Base-by-base conservation (phyloP, 345 rosid species). In the Salix koriyanagi region DNA sequence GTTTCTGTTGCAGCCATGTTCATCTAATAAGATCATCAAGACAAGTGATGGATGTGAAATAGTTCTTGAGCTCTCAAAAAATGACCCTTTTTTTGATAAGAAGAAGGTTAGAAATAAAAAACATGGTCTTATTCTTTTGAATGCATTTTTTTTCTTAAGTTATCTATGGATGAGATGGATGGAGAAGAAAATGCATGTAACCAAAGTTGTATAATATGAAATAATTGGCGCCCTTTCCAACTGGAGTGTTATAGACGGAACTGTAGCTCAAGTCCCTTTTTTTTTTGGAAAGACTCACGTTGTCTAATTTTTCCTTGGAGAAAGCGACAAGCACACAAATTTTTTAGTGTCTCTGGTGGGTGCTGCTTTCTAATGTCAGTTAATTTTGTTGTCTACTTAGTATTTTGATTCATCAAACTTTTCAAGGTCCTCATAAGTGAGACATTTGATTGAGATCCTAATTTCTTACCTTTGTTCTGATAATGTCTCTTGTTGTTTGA, bases 81-180 rank as follows among this genome's bases (percentile, higher is more conserved):
- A 70, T 82, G 97, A 89, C 77, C 89, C 91, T 16, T 73, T 88
- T 61, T 88, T 84, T 79, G 82, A 83, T 74, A 81, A 87, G 71
- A 92, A 92, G 87, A 88, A 89, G 95, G 94, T 91, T 41, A 82
- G 84, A 69, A 25, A 39, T 81, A 36, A 41, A 32, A 41, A 4
- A 36, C 30, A 56, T 16, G 70, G 2, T 56, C 7, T 28, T 12
- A 46, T 41, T 30, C 15, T 16, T 75, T 65, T 67, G 19, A 13
- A 23, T 42, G 13, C 14, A 42, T 42, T 42, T 42, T 42, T 11
- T 10, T 2, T 2, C 14, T 12, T 2, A 44, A 44, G 15, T 12
- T 44, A 44, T 44, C 15, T 46, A 1, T 46, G 50, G 50, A 46
- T 46, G 50, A 11, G 50, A 46, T 46, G 16, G 18, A 12, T 46